phyloP scores from a whole-genome alignment of 352 stramenopile species.

The Plasmopara viticola region DNA sequence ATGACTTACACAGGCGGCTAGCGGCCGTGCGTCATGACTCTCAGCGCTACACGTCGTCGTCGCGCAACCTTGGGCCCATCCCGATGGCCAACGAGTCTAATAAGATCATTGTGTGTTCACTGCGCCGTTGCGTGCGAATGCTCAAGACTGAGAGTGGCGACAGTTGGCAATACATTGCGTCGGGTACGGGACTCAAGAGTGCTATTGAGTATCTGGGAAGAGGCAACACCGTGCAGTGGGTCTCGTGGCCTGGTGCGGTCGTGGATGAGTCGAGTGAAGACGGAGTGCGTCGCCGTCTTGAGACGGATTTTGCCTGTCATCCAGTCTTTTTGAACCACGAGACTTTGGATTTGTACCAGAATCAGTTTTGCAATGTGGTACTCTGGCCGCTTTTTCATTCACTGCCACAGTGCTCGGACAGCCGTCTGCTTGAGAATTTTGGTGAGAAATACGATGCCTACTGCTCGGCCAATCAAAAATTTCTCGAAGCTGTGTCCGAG shows the following conservation, averaged over 20 bases:
- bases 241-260: slow-evolving; percentile 81
- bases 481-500: slow-evolving; percentile 73
- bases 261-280: slow-evolving; percentile 79
- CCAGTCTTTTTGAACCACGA: slow-evolving; percentile 80
- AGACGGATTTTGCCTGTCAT: slow-evolving; percentile 77
- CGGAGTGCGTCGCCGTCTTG: slow-evolving; percentile 60
- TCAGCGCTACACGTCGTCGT: slow-evolving; percentile 55
- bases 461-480: slow-evolving; percentile 81
- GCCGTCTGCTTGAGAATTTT: slow-evolving; percentile 73
- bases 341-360: slow-evolving; percentile 82
- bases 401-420: slow-evolving; percentile 70
- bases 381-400: slow-evolving; percentile 90
- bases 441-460: slow-evolving; percentile 85
- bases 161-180: slow-evolving; percentile 69
- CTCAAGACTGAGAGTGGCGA: slow-evolving; percentile 61
- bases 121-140: slow-evolving; percentile 71
- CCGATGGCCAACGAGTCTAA: slow-evolving; percentile 71
- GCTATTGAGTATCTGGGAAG: slow-evolving; percentile 66
- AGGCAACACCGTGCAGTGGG: slow-evolving; percentile 86
- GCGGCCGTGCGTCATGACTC: slow-evolving; percentile 71
- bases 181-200: slow-evolving; percentile 56
- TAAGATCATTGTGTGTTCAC: slow-evolving; percentile 74
- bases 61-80: slow-evolving; percentile 56
- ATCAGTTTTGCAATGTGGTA: slow-evolving; percentile 86
- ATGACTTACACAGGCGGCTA: slow-evolving; percentile 63